Conservation (phyloP, 1,284 basidiomycete species). For the Farysia itapuensis region DNA sequence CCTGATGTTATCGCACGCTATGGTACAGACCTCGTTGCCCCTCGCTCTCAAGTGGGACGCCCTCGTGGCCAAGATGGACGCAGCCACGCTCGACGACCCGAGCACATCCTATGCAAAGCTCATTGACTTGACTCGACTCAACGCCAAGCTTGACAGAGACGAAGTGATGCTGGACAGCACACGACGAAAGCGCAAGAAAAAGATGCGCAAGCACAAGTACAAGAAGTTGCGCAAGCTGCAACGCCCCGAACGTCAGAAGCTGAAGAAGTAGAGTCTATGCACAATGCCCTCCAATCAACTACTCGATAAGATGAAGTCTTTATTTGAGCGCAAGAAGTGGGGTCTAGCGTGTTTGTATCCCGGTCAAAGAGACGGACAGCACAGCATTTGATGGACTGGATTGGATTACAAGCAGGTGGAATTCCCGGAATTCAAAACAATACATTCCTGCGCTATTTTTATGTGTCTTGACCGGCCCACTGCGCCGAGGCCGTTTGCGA, state of each 20-base stretch:
- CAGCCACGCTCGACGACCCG: constrained; percentile 22
- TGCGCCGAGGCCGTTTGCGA: too few relatives aligned
- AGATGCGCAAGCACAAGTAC: constrained; percentile 60
- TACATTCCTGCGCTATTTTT: too few relatives aligned
- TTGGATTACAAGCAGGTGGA: too few relatives aligned
- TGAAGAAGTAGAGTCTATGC: constrained; percentile 56
- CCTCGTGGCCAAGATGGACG: constrained; percentile 44
- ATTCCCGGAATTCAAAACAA: too few relatives aligned
- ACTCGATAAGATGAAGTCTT: too few relatives aligned
- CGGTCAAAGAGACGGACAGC: too few relatives aligned
- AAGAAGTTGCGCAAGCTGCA: constrained; percentile 57
- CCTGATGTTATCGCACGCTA: constrained; percentile 53
- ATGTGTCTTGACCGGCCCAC: too few relatives aligned
- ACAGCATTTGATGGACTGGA: too few relatives aligned
- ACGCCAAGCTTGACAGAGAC: constrained; percentile 8
- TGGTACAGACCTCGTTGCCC: constrained; percentile 51
- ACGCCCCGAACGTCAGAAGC: constrained; percentile 52
- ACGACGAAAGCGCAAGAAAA: constrained; percentile 57
- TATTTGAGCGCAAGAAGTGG: too few relatives aligned
- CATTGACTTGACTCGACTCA: constrained; percentile 1
- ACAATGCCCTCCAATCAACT: too few relatives aligned
- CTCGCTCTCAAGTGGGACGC: constrained; percentile 49
- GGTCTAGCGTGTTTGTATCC: too few relatives aligned
- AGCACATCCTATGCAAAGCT: constrained; percentile 4
- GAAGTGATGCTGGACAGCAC: constrained; percentile 40